Base-by-base conservation (phyloP, 495 filamentous ascomycete species). In the Astrothelium macrocarpum region DNA sequence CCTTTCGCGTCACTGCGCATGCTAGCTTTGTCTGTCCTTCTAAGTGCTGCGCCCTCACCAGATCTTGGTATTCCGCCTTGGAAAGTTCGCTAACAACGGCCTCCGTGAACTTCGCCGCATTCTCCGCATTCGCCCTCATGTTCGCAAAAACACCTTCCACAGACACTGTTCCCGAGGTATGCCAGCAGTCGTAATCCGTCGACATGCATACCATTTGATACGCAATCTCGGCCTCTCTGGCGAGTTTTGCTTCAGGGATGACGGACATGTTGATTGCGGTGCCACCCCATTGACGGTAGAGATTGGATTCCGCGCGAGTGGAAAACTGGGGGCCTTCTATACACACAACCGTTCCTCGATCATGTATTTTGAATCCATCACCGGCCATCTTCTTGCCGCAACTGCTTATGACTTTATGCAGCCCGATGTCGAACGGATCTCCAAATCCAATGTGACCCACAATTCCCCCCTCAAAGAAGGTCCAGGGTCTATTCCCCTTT, bases 121-220 rank as follows among this genome's bases (percentile, higher is more conserved):
- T 97, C 63, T 82, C 78, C 49, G 86, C 79, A 73, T 97, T 97
- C 63, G 88, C 85, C 65, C 83, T 86, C 93, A 97, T 97, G 75
- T 96, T 86, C 53, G 82, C 87, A 85, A 96, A 91, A n/a, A 97
- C 93, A 86, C 95, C 95, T 70, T 88, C 89, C 12, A 97, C 93
- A 65, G 88, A 90, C 32, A 97, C 93, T 46, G 75, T 74, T 64
- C 82, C 84, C 45, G 80, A 79, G 64, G 76, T 76, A 73, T 89
- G 89, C 93, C 93, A 97, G 82, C 91, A 95, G 76, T 97, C 93
- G 70, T 97, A 97, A 77, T 97, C 93, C 23, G 93, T 97, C 39
- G 89, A 87, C 93, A 97, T 97, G 80, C 91, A 96, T 69, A 97
- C 91, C 83, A 96, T 91, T 77, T 91, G 89, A 72, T 96, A 96